Base-by-base conservation (phyloP, 306 rosid genomes). In the Mucuna pruriens region DNA sequence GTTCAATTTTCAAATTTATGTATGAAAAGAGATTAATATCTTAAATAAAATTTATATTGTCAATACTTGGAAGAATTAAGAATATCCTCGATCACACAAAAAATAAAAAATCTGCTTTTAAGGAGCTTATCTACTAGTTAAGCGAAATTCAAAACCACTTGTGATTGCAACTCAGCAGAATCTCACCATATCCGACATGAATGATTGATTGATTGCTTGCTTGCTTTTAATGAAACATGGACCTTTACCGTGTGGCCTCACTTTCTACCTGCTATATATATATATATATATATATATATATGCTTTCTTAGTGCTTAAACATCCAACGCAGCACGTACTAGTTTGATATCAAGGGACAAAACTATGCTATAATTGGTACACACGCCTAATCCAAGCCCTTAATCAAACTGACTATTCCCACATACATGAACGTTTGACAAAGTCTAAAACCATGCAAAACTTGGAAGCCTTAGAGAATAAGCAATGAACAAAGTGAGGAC, bases 251-350 rank as follows among this genome's bases (percentile, higher is more conserved):
- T 8, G 8, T 42, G 42, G 11, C 16, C 25, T 34, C 66, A 57
- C 81, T 80, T 80, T 83, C 75, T 19, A 22, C 55, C 48, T 39
- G 36, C 80, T 45, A 26, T n/a, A n/a, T n/a, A n/a, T n/a, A n/a
- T n/a, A n/a, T n/a, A n/a, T n/a, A n/a, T n/a, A n/a, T n/a, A n/a
- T n/a, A n/a, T n/a, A n/a, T n/a, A n/a, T n/a, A n/a, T n/a, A n/a
- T 7, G 55, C 71, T 84, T 84, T 74, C 90, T 87, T 87, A 80
- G 57, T 67, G 87, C 71, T 77, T 87, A 87, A 87, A 77, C 87
- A 77, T 80, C 85, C 82, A 31, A 69, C 23, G 3, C 17, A 42
- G 40, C 86, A 63, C 20, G 7, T 22, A 3, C 36, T 67, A 11
- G 34, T 76, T 63, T 79, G 63, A 76, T 76, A 71, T 42, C 55